Base-by-base conservation (phyloP, 2,329 filamentous ascomycete genomes). In the Xylaria sp. region DNA sequence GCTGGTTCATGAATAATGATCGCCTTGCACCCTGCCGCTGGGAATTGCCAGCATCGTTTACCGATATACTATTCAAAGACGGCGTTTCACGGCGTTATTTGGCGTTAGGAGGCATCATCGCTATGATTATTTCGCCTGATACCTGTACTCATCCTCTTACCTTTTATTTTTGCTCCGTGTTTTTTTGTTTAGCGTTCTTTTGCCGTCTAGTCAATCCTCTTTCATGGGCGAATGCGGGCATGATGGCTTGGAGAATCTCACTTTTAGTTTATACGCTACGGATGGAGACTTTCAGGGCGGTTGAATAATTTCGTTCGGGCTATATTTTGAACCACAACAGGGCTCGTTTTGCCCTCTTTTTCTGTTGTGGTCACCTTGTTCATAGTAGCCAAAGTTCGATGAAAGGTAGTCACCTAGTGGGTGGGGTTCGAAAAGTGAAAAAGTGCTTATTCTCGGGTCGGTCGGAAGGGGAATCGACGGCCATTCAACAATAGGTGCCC, bases 21-120 rank as follows among this genome's bases (percentile, higher is more conserved):
- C 28, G 39, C 58, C 25, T 44, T 20, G 39, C 44, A 60, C 48
- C 44, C 58, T 55, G 23, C 39, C 39, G 15, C 54, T 61, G 51
- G 23, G 59, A 62, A 62, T 63, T 63, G 50, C 63, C 57, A 55
- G 62, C 66, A 63, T 41, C 48, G 20, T 51, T 61, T 39, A 39
- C 37, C 41, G 59, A 46, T 56, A 34, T 25, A 44, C 10, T 64
- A 41, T 64, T 55, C n/a, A 44, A 69, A 69, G 69, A 68, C 55
- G 74, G 74, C 72, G 74, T 76, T 74, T 34, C 48, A 50, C 50
- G 75, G 74, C 69, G 74, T 75, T 75, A 65, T 62, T 65, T 65
- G 75, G 74, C 71, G 73, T 75, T 73, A 55, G 67, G 66, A 71
- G 65, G 64, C 54, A 41, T 68, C 15, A 44, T 63, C 54, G 28